A percentile compares a stretch with the other conserved stretches of the same genome.
Conservation (phyloP, 1,139 yeast species). For the Protomyces arabidopsidicola region DNA sequence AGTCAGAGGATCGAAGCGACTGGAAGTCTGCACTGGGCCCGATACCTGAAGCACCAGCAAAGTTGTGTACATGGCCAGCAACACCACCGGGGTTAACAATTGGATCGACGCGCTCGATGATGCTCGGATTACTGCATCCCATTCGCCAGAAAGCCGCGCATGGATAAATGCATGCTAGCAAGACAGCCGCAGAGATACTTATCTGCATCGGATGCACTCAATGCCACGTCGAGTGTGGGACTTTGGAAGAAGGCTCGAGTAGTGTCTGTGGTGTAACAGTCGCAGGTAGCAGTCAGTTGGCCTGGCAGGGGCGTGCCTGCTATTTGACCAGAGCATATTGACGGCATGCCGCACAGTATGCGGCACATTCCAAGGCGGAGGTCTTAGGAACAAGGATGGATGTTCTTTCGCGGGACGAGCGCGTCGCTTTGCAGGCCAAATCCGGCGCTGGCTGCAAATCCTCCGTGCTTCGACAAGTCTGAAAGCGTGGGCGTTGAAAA, state of each 20-base stretch:
- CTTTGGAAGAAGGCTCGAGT: too few relatives aligned
- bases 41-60: conserved; percentile 24
- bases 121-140: conserved; percentile 20
- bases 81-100: conserved; percentile 25
- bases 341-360: neutral
- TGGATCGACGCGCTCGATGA: conserved; percentile 25
- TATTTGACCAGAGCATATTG: neutral
- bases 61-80: conserved; percentile 24
- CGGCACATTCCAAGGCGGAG: neutral
- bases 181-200: neutral
- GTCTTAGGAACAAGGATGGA: neutral
- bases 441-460: neutral
- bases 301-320: neutral
- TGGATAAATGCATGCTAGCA: neutral
- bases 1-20: conserved; percentile 3
- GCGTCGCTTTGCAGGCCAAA: neutral
- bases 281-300: neutral
- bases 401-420: neutral
- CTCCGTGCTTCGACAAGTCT: neutral
- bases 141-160: conserved; percentile 25
- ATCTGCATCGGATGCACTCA: neutral
- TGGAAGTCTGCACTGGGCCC: conserved; percentile 12
- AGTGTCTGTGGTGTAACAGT: neutral
- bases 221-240: too few relatives aligned
- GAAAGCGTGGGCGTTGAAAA: neutral